Evolutionary conservation across 2,329 filamentous ascomycete genomes (phyloP), one percentile per base, ranked within the genome.

Genomic region (Diaporthe longicolla): DNA sequence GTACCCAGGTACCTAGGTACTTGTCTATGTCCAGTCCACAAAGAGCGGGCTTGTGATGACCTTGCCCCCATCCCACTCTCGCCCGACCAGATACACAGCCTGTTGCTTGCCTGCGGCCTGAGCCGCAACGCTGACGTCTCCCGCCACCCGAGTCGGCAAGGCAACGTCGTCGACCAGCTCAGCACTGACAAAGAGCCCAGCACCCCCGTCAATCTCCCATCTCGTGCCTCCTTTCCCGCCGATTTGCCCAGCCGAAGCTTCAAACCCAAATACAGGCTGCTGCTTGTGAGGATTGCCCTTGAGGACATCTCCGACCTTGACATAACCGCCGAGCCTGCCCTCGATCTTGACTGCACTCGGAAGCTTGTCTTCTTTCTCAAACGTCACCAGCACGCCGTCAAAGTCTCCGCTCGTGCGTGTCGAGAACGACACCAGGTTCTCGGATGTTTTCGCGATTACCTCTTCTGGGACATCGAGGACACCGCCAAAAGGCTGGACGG

Each of bases 341-440:
- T 76, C 77, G 1, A 81, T 69, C 32, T 58, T 77, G 50, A 81
- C 73, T 0, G 61, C 57, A 4, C 52, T 54, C 0, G 76, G 77
- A 2, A n/a, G 6, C 17, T 50, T 35, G 0, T 74, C 76, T 6
- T 65, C 55, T 24, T 29, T 10, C n/a, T 4, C 54, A 6, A 11
- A 43, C 21, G 26, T 80, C 71, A 32, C 45, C 75, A 79, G 74
- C 1, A 80, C 79, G 0, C 80, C 79, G 35, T 82, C 80, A 48
- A 79, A 81, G 72, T 81, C 79, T 0, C 81, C 80, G 52, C 79
- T 82, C 0, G 79, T 81, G 13, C 71, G 77, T 4, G 79, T 81
- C 35, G 75, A 61, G 57, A 80, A 81, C 15, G 68, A 32, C 11
- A 81, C 74, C 24, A 77, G 75, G 1, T 68, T 61, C 3, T 77